phyloP scores from a whole-genome alignment of 2,329 filamentous ascomycete species.

The Penicillium glabrum region DNA sequence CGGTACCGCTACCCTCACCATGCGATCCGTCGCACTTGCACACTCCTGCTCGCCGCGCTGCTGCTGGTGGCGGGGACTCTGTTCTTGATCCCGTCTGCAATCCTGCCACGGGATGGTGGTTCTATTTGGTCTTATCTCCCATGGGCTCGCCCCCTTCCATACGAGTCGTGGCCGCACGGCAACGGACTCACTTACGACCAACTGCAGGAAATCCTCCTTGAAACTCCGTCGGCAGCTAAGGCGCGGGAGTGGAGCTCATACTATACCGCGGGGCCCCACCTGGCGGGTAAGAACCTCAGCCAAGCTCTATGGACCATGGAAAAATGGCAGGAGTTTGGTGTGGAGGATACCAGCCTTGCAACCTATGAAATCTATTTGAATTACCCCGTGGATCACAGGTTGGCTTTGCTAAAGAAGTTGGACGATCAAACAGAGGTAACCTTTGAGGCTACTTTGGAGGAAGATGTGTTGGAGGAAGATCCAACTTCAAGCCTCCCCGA shows the following conservation, averaged over 20 bases:
- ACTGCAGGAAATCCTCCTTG: slow-evolving; percentile 54
- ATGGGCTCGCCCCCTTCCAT: slow-evolving; percentile 38
- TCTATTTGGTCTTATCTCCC: slow-evolving; percentile 42
- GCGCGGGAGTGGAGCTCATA: slow-evolving; percentile 73
- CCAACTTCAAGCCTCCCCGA: slow-evolving; percentile 70
- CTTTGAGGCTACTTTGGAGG: slow-evolving; percentile 79
- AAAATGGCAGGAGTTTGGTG: slow-evolving; percentile 70
- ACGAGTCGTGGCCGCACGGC: slow-evolving; percentile 42
- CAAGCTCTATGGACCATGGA: slow-evolving; percentile 76
- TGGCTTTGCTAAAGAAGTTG: slow-evolving; percentile 62
- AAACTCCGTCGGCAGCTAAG: slow-evolving; percentile 55
- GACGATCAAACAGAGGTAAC: slow-evolving; percentile 53
- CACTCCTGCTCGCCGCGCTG: slow-evolving; percentile 37
- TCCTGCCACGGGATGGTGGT: slow-evolving; percentile 39
- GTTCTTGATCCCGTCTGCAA: slow-evolving; percentile 42
- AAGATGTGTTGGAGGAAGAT: slow-evolving; percentile 83
- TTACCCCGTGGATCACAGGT: slow-evolving; percentile 69
- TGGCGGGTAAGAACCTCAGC: slow-evolving; percentile 75
- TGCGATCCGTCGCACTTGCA: slow-evolving; percentile 44
- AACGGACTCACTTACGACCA: slow-evolving; percentile 54
- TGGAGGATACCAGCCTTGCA: slow-evolving; percentile 58
- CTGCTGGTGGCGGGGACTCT: slow-evolving; percentile 40
- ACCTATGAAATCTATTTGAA: slow-evolving; percentile 78
- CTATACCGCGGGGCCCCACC: slow-evolving; percentile 73
- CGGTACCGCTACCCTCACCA: slow-evolving; percentile 45